Evolutionary conservation across 106 monocot species (phyloP).

Genomic region (Phalaenopsis aphrodite): DNA sequence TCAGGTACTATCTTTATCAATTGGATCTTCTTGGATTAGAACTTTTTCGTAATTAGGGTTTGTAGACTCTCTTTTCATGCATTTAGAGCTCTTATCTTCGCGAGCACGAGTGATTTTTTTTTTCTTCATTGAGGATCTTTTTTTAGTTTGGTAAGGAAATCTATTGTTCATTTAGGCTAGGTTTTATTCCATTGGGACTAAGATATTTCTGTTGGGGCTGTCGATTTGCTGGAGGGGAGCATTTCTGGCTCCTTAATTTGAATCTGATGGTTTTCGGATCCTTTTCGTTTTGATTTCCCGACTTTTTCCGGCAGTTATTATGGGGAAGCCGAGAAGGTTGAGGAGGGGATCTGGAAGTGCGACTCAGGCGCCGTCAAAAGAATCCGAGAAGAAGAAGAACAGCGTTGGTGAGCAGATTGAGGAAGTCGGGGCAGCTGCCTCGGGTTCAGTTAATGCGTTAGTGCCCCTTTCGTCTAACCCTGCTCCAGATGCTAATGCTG

Average conservation of each 20-base stretch:
- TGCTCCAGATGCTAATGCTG: background rate
- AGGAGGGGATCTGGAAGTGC: background rate
- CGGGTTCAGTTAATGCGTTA: background rate
- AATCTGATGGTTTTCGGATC: background rate
- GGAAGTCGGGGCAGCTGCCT: background rate
- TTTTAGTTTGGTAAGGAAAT: background rate
- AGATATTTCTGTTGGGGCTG: background rate
- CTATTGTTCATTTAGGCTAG: background rate
- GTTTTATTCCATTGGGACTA: background rate
- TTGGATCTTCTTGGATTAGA: background rate
- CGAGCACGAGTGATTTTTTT: background rate
- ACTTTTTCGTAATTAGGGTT: background rate
- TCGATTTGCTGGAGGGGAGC: background rate
- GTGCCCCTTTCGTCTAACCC: background rate
- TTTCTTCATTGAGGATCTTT: background rate
- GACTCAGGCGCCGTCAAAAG: background rate
- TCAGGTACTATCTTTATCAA: background rate
- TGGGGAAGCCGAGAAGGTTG: slow-evolving; percentile 7
- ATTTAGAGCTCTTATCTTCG: background rate
- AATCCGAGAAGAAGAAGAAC: background rate
- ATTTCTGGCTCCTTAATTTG: background rate
- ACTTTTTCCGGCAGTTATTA: slow-evolving; percentile 5
- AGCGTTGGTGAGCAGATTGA: background rate
- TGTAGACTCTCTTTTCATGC: background rate
- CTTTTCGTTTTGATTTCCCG: slow-evolving; percentile 7